These are phyloP conservation scores for Lineolata rhizophorae DNA, from an alignment of 495 filamentous ascomycete species.

Conservation along the genomic window DNA sequence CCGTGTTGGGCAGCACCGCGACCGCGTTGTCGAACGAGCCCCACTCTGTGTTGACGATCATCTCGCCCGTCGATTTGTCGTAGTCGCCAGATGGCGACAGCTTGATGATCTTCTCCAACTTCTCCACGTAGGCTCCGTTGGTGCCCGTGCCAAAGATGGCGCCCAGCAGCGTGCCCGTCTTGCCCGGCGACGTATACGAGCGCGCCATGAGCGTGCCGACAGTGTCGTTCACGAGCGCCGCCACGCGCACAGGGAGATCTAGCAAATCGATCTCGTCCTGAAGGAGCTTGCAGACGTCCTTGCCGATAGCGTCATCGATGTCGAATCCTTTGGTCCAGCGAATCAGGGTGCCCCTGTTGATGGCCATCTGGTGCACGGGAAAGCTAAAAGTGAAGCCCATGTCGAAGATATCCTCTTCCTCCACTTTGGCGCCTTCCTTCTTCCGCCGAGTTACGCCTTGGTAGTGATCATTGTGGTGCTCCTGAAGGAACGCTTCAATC, in stretches of 20 bases:
- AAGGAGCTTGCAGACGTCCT: conserved; percentile 80
- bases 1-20: conserved; percentile 62
- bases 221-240: conserved; percentile 91
- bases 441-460: conserved; percentile 38
- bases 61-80: conserved; percentile 66
- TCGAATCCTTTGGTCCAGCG: conserved; percentile 98
- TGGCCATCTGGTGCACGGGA: conserved; percentile 78
- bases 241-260: conserved; percentile 70
- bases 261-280: conserved; percentile 82
- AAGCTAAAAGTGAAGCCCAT: conserved; percentile 97
- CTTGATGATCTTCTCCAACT: conserved; percentile 45
- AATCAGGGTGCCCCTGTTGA: conserved; percentile 81
- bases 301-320: conserved; percentile 74
- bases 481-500: conserved; percentile 66
- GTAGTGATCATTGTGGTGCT: conserved; percentile 81
- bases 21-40: conserved; percentile 92
- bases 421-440: conserved; percentile 27
- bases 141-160: conserved; percentile 92
- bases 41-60: conserved; percentile 98
- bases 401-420: conserved; percentile 56
- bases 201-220: conserved; percentile 95
- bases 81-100: conserved; percentile 29
- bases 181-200: conserved; percentile 80
- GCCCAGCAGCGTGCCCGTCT: conserved; percentile 66
- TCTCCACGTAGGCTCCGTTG: conserved; percentile 83